These are phyloP conservation scores for Pulveroboletus sp. DNA, from an alignment of 768 basidiomycete species.

Conservation along the genomic window DNA sequence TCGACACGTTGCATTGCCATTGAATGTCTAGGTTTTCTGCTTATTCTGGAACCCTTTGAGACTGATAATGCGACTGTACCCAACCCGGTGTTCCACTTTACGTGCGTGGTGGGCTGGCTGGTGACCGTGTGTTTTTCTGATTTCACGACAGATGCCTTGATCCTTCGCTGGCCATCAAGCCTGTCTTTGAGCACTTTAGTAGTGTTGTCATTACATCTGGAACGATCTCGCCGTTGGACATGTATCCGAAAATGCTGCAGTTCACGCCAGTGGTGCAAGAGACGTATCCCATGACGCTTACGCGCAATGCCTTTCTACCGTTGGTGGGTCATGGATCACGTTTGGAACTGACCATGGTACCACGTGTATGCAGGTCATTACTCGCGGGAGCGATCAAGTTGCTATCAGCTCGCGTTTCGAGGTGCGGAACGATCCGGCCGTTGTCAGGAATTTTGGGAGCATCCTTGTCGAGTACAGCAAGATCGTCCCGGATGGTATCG, in stretches of 20 bases:
- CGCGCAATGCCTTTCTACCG: constrained; percentile 93
- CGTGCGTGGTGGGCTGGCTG: constrained; percentile 50
- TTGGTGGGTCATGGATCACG: constrained; percentile 52
- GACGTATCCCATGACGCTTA: constrained; percentile 96
- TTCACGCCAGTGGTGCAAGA: constrained; percentile 97
- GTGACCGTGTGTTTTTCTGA: constrained; percentile 7
- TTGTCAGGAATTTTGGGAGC: constrained; percentile 97
- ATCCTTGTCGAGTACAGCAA: constrained; percentile 98
- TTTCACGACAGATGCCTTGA: constrained; percentile 76
- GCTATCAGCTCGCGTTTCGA: constrained; percentile 98
- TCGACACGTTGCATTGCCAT: background rate
- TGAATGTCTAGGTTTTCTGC: constrained; percentile 70
- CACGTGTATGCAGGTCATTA: constrained; percentile 70
- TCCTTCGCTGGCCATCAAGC: constrained; percentile 95
- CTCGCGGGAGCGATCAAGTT: constrained; percentile 96
- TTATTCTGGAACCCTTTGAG: constrained; percentile 97
- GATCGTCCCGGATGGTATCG: constrained; percentile 96
- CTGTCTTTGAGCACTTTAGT: constrained; percentile 97
- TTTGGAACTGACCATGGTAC: background rate
- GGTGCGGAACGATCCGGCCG: constrained; percentile 97
- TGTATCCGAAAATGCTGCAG: constrained; percentile 99
- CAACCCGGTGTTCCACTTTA: constrained; percentile 97
- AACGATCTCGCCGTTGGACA: constrained; percentile 96
- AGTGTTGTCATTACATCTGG: constrained; percentile 99
- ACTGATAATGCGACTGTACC: constrained; percentile 98